Base-by-base conservation (phyloP, 305 asterid species). In the Fraxinus floribunda region DNA sequence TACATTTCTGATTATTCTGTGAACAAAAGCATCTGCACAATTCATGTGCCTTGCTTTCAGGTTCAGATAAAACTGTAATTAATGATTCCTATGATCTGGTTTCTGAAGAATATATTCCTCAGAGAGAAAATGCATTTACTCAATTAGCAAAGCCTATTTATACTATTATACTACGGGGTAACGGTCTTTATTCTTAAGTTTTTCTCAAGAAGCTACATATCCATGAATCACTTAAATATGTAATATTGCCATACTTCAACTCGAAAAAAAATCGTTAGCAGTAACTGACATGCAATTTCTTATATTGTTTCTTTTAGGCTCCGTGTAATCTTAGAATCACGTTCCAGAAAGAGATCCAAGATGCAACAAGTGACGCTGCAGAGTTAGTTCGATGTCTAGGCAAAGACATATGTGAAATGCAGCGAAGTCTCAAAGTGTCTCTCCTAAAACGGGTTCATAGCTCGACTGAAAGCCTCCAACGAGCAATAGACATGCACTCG, bases 271-370 rank as follows among this genome's bases (percentile, higher is more conserved):
- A 3, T 22, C 24, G 6, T 10, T 7, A 70, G 68, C 41, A 26
- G 10, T 29, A 7, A 24, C 68, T 46, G 15, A 71, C 15, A 29
- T 15, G 60, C 78, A 8, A 24, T 66, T 66, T 80, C 3, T 16
- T 76, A n/a, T 26, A 4, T 22, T 18, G 16, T 22, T 60, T 60
- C 10, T 30, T 39, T 34, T 79, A 93, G 94, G 95, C 92, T 49
- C 97, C 93, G 7, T 82, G 86, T 70, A 90, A 84, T 86, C 91
- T 89, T 2, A 88, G 93, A 80, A 84, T 86, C 52, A 78, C 90
- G 36, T 91, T 93, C 84, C 89, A 86, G 80, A 89, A 78, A 52
- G 97, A 93, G 90, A 88, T 93, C 73, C 87, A 87, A 84, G 95
- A 90, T 32, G 91, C 91, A 64, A 52, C 91, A 52, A 85, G 15